Percentiles rank a stretch among this genome's conserved stretches.
Conservation (phyloP, 2,329 filamentous ascomycete genomes). For the Aquanectria penicillioides region DNA sequence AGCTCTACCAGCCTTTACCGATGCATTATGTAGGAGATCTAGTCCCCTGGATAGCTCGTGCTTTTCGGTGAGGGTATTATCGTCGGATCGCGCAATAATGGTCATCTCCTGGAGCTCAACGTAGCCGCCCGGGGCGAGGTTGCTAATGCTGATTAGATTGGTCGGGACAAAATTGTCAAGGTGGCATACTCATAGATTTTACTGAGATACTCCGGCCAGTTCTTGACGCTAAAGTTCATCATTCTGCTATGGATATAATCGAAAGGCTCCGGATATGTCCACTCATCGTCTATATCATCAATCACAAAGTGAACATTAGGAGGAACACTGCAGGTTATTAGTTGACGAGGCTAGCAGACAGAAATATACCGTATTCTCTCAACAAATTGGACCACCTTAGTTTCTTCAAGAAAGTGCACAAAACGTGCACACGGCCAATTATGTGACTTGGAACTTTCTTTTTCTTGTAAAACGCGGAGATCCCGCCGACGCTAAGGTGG, state of each 20-base stretch:
- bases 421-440: too few relatives aligned
- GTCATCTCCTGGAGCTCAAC: constrained; percentile 20
- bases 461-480: too few relatives aligned
- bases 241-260: constrained; percentile 26
- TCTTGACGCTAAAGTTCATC: constrained; percentile 18
- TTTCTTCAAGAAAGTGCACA: too few relatives aligned
- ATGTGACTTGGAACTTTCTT: too few relatives aligned
- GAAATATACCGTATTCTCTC: too few relatives aligned
- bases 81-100: constrained; percentile 12
- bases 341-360: too few relatives aligned
- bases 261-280: constrained; percentile 20
- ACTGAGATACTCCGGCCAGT: constrained; percentile 12
- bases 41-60: neutral
- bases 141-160: neutral
- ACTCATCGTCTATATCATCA: constrained; percentile 27
- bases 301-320: constrained; percentile 20
- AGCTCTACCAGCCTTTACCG: neutral
- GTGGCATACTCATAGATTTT: constrained; percentile 15
- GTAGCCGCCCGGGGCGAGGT: constrained; percentile 17
- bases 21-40: neutral
- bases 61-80: neutral
- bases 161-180: too few relatives aligned
- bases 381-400: too few relatives aligned
- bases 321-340: constrained; percentile 7
- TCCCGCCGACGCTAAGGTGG: too few relatives aligned